Evolutionary conservation across 2,329 filamentous ascomycete species (phyloP).

Genomic region (Dothiorella sarmentorum): DNA sequence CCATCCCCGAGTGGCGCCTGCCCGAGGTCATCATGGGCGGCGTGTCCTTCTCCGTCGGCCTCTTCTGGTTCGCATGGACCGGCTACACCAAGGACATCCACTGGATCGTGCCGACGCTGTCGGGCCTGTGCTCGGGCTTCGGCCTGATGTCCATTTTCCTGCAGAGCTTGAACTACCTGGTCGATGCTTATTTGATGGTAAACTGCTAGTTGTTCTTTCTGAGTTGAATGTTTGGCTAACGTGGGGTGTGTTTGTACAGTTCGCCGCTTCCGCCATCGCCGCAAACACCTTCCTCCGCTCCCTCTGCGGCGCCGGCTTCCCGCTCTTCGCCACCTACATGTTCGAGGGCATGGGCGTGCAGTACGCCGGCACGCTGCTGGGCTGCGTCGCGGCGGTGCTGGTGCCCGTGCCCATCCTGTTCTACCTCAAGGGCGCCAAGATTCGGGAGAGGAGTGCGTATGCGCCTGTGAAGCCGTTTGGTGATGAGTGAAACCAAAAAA

Average conservation of each 20-base stretch:
- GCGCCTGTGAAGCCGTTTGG: conserved; percentile 32
- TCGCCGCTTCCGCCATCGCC: conserved; percentile 53
- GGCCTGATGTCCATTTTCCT: conserved; percentile 58
- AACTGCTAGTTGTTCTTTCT: conserved; percentile 20
- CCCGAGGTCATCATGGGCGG: conserved; percentile 54
- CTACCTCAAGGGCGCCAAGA: conserved; percentile 43
- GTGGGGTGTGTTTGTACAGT: too few relatives aligned
- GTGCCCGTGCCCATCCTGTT: conserved; percentile 46
- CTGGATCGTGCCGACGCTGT: conserved; percentile 40
- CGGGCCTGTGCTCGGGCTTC: conserved; percentile 55
- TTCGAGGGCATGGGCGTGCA: conserved; percentile 52
- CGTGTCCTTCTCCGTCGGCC: conserved; percentile 40
- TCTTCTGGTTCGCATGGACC: conserved; percentile 44
- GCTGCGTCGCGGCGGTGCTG: conserved; percentile 41
- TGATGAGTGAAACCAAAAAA: background rate
- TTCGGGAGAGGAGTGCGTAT: conserved; percentile 42
- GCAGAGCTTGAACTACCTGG: conserved; percentile 56
- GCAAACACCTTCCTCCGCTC: conserved; percentile 55
- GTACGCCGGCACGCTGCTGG: conserved; percentile 46
- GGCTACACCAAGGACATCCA: conserved; percentile 42
- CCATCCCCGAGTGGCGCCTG: conserved; percentile 57
- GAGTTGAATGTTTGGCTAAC: background rate
- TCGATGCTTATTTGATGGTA: conserved; percentile 55
- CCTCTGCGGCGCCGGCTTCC: conserved; percentile 50
- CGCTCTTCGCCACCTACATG: conserved; percentile 56